Conservation (phyloP, 139 green algal genomes). For the Coccomyxa sp. region DNA sequence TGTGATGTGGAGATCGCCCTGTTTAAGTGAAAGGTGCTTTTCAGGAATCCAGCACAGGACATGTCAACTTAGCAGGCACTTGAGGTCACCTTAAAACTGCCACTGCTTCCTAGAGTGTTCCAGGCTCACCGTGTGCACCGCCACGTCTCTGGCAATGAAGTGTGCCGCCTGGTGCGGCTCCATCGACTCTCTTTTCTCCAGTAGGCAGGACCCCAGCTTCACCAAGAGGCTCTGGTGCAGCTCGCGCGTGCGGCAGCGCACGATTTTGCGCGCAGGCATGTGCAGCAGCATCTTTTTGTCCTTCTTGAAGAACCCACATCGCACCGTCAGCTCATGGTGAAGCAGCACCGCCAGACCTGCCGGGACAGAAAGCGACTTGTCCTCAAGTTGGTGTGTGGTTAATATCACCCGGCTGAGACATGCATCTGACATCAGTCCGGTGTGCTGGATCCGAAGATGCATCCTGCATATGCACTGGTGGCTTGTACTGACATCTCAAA, state of each 20-base stretch:
- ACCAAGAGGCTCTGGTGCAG: constrained; percentile 33
- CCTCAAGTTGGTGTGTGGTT: neutral
- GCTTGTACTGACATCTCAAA: neutral
- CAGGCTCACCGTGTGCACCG: too few relatives aligned
- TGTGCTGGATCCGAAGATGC: neutral
- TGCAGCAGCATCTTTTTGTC: neutral
- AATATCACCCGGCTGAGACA: neutral
- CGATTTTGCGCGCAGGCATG: constrained; percentile 14
- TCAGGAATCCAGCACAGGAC: too few relatives aligned
- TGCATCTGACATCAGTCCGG: neutral
- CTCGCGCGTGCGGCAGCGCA: constrained; percentile 21
- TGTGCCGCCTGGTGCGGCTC: too few relatives aligned
- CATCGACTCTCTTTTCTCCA: too few relatives aligned
- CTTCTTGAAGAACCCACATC: neutral
- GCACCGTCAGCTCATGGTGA: constrained; percentile 8
- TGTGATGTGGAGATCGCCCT: too few relatives aligned
- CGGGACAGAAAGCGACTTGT: neutral
- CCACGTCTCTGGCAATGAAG: too few relatives aligned
- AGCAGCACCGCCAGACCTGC: constrained; percentile 18
- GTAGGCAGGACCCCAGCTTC: constrained; percentile 17
- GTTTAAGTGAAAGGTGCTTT: too few relatives aligned
- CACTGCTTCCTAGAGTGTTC: too few relatives aligned
- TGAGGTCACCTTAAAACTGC: too few relatives aligned
- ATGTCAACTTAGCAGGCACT: too few relatives aligned
- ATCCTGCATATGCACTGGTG: neutral